Conservation (phyloP, 495 filamentous ascomycete species). For the Xylaria telfairii region DNA sequence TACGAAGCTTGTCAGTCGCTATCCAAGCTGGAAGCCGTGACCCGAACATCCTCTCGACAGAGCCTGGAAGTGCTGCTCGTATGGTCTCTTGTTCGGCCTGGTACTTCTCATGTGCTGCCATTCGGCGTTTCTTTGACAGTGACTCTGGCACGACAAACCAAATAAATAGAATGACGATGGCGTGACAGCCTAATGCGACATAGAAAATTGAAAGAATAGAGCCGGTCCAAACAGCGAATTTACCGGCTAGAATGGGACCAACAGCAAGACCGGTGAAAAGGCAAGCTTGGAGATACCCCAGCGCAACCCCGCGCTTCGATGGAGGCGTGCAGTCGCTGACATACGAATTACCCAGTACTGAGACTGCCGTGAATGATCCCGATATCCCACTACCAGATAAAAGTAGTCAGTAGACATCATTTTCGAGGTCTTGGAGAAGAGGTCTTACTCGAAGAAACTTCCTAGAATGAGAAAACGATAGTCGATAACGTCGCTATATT, state of each 20-base stretch:
- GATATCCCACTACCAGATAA: constrained; percentile 60
- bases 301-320: constrained; percentile 77
- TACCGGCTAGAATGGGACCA: constrained; percentile 80
- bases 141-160: constrained; percentile 81
- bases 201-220: constrained; percentile 79
- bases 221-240: constrained; percentile 73
- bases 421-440: neutral
- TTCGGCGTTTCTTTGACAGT: constrained; percentile 70
- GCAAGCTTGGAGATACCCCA: constrained; percentile 87
- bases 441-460: constrained; percentile 63
- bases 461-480: constrained; percentile 79
- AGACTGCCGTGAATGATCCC: constrained; percentile 83
- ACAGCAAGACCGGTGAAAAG: constrained; percentile 85
- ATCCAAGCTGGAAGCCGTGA: constrained; percentile 35
- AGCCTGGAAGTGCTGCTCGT: constrained; percentile 31
- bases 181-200: constrained; percentile 71
- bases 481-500: constrained; percentile 70
- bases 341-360: constrained; percentile 84
- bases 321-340: constrained; percentile 86
- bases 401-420: constrained; percentile 1
- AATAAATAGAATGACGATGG: constrained; percentile 71
- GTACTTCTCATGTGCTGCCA: constrained; percentile 70
- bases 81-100: constrained; percentile 41
- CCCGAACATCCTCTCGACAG: constrained; percentile 27
- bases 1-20: constrained; percentile 43